A percentile compares a stretch with the other conserved stretches of the same genome.
Conservation (phyloP, 371 early-diverging fungal genomes). For the Mucor piriformis region DNA sequence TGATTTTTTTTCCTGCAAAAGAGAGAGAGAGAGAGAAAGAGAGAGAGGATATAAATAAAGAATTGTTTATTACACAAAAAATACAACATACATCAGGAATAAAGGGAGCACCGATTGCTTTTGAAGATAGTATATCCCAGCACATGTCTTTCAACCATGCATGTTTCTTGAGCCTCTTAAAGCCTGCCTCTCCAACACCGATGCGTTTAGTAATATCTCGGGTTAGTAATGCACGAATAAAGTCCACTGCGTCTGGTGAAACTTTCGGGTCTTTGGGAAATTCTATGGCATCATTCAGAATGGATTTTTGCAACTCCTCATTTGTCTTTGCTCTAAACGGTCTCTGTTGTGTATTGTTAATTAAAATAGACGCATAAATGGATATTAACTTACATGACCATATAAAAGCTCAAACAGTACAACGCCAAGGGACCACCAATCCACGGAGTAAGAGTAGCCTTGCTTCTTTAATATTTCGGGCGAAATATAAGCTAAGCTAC, state of each 20-base stretch:
- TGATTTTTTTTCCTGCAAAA: constrained; percentile 59
- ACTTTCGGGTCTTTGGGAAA: constrained; percentile 62
- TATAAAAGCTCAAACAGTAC: constrained; percentile 63
- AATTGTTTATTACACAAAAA: constrained; percentile 8
- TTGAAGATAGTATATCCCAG: constrained; percentile 59
- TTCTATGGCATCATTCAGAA: constrained; percentile 57
- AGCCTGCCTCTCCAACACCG: constrained; percentile 60
- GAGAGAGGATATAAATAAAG: background rate
- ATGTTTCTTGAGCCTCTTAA: constrained; percentile 56
- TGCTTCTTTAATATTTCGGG: constrained; percentile 77
- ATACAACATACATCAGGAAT: constrained; percentile 57
- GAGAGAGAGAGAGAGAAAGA: background rate
- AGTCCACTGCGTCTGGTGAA: constrained; percentile 60
- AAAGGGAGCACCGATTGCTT: constrained; percentile 67
- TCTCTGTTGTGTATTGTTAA: constrained; percentile 46
- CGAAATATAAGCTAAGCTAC: constrained; percentile 80
- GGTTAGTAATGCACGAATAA: constrained; percentile 58
- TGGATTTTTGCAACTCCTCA: constrained; percentile 71
- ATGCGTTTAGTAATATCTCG: constrained; percentile 63
- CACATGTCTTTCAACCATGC: constrained; percentile 62
- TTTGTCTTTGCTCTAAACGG: constrained; percentile 86
- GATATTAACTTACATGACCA: constrained; percentile 31
- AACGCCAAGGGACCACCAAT: constrained; percentile 93
- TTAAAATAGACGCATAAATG: background rate
- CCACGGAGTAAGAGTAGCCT: constrained; percentile 73